Conservation (phyloP, 306 rosid genomes). For the Cicer chorassanicum region DNA sequence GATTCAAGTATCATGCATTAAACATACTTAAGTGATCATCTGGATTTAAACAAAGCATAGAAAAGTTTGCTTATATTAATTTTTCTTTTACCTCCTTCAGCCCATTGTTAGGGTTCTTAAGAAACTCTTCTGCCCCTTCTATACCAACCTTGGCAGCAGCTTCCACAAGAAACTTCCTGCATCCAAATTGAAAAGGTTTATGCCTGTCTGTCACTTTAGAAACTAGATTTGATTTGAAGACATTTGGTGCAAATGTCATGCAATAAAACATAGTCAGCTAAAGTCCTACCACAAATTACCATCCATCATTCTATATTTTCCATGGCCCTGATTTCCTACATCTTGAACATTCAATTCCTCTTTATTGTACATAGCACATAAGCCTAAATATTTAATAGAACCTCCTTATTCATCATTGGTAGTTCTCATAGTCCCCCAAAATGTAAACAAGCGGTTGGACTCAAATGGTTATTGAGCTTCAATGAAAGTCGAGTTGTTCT, state of each 20-base stretch:
- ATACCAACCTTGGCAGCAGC: constrained; percentile 77
- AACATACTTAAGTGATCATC: constrained; percentile 2
- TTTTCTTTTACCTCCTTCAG: constrained; percentile 63
- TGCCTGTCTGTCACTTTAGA: constrained; percentile 33
- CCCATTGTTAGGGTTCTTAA: constrained; percentile 73
- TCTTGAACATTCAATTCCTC: constrained; percentile 20
- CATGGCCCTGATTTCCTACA: constrained; percentile 16
- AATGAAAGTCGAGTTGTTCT: too few relatives aligned
- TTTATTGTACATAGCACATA: not conserved
- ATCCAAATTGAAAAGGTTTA: constrained; percentile 48
- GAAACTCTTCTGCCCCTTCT: constrained; percentile 87
- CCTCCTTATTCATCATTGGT: not conserved
- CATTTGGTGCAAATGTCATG: not conserved
- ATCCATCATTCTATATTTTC: not conserved
- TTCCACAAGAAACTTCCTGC: constrained; percentile 85
- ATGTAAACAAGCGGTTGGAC: too few relatives aligned
- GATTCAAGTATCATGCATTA: not conserved
- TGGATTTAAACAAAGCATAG: constrained; percentile 23
- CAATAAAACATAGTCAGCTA: not conserved
- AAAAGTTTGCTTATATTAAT: constrained; percentile 29
- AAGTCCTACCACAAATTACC: constrained; percentile 23
- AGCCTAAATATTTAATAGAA: constrained; percentile 1
- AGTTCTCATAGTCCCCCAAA: not conserved
- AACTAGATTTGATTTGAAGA: constrained; percentile 34
- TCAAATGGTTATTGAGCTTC: too few relatives aligned